These are phyloP conservation scores for Firmiana major DNA, from an alignment of 345 rosid species.

Conservation along the genomic window DNA sequence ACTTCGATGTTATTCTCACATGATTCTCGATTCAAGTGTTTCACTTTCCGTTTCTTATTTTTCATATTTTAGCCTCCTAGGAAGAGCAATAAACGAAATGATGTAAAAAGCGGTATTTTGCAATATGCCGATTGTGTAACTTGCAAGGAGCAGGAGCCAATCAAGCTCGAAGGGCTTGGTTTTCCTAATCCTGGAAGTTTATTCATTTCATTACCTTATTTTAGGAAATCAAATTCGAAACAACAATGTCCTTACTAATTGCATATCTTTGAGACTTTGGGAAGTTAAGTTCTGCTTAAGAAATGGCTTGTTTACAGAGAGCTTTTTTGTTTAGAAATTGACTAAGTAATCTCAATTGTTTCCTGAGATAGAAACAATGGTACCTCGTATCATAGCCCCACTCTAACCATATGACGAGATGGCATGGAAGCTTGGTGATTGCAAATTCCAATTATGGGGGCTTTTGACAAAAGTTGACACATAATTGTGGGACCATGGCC, in stretches of 20 bases:
- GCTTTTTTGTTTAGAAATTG: background rate
- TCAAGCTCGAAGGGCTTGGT: background rate
- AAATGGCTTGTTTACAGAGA: background rate
- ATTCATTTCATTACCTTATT: background rate
- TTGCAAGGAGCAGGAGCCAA: too few relatives aligned
- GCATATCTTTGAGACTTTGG: background rate
- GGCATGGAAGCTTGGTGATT: background rate
- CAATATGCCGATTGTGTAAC: too few relatives aligned
- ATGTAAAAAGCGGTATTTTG: background rate
- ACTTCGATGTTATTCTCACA: conserved; percentile 47
- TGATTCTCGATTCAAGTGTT: conserved; percentile 3
- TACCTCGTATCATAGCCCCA: background rate
- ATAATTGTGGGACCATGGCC: background rate
- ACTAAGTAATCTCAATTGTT: background rate
- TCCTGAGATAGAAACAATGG: background rate
- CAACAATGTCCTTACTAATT: too few relatives aligned
- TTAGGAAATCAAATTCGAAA: too few relatives aligned
- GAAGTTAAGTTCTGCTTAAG: background rate
- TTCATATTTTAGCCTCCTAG: background rate
- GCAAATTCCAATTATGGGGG: background rate
- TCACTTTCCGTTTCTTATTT: background rate
- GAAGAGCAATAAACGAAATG: background rate
- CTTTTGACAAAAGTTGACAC: background rate
- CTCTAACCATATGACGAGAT: background rate
- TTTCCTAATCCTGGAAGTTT: background rate